These are phyloP conservation scores for Plenodomus lindquistii DNA, from an alignment of 2,329 filamentous ascomycete genomes.

Conservation along the genomic window DNA sequence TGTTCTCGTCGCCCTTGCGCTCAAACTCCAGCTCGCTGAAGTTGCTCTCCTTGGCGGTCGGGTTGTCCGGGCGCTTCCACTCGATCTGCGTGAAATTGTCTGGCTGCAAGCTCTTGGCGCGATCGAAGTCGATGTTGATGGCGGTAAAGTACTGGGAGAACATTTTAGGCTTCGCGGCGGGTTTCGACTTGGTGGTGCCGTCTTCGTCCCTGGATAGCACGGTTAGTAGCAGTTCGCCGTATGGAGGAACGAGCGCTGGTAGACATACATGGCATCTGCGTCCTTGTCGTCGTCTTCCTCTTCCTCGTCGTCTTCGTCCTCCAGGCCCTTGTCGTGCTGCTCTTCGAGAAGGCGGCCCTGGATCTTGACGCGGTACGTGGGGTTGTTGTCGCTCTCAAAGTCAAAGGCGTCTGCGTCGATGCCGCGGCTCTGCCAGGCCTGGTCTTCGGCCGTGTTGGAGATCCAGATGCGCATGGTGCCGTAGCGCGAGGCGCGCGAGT, in stretches of 20 bases:
- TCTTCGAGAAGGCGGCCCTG: conserved; percentile 77
- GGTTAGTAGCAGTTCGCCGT: not conserved
- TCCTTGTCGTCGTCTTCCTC: conserved; percentile 44
- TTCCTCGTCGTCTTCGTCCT: conserved; percentile 38
- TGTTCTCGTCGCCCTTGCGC: conserved; percentile 87
- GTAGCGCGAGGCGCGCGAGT: conserved; percentile 75
- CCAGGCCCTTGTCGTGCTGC: conserved; percentile 40
- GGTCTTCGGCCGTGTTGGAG: conserved; percentile 90
- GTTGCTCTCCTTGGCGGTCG: conserved; percentile 68
- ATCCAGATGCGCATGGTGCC: conserved; percentile 92
- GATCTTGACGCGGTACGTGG: conserved; percentile 87
- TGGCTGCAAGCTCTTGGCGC: conserved; percentile 66
- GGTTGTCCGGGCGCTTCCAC: conserved; percentile 80
- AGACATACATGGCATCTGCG: conserved; percentile 54
- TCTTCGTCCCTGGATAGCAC: conserved; percentile 57
- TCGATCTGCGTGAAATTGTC: conserved; percentile 68
- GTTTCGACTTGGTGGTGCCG: conserved; percentile 41
- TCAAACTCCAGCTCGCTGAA: conserved; percentile 94
- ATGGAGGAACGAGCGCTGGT: not conserved
- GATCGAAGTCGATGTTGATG: conserved; percentile 67
- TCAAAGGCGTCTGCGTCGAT: conserved; percentile 77
- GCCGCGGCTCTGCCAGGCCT: conserved; percentile 81
- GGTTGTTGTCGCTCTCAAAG: conserved; percentile 75
- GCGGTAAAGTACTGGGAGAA: conserved; percentile 78
- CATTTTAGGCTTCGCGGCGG: conserved; percentile 57